These are phyloP conservation scores for Obelidium mucronatum DNA, from an alignment of 192 early-diverging fungal genomes.

Conservation along the genomic window DNA sequence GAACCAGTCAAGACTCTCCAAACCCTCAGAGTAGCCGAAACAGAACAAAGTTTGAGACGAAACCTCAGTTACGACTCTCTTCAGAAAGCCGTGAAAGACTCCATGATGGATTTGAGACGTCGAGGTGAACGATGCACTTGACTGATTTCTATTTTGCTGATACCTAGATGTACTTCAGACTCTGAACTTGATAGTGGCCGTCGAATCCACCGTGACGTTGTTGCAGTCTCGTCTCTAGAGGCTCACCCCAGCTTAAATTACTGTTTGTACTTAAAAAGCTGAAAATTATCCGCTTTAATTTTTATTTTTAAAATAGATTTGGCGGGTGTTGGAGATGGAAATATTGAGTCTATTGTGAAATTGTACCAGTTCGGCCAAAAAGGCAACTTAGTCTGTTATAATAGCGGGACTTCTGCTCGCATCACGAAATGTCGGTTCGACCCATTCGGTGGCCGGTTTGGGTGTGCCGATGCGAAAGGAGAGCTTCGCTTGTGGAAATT, in stretches of 20 bases:
- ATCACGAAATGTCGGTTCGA: conserved; percentile 71
- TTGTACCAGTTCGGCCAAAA: conserved; percentile 85
- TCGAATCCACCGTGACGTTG: conserved; percentile 37
- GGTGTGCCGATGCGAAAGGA: conserved; percentile 72
- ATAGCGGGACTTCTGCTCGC: conserved; percentile 55
- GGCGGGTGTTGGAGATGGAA: conserved; percentile 55
- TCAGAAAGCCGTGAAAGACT: conserved; percentile 62
- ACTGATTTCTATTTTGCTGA: conserved; percentile 10
- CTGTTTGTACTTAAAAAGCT: too few relatives aligned
- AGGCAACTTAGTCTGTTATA: conserved; percentile 70
- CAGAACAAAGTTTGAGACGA: conserved; percentile 42
- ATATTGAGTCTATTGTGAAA: conserved; percentile 54
- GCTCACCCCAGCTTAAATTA: conserved; percentile 60
- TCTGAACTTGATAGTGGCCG: conserved; percentile 35
- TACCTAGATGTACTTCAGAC: conserved; percentile 10
- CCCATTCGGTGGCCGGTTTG: conserved; percentile 80
- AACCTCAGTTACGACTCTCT: conserved; percentile 68
- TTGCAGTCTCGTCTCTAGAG: conserved; percentile 50
- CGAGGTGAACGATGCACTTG: conserved; percentile 11
- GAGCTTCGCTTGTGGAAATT: conserved; percentile 78
- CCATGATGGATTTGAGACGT: conserved; percentile 44
- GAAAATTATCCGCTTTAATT: neutral
- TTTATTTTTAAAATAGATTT: conserved; percentile 41
- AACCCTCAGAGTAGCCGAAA: neutral
- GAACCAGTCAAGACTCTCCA: neutral